A percentile compares a stretch with the other conserved stretches of the same genome.
Conservation (phyloP, 257 asterid genomes). For the Solanum chilense region DNA sequence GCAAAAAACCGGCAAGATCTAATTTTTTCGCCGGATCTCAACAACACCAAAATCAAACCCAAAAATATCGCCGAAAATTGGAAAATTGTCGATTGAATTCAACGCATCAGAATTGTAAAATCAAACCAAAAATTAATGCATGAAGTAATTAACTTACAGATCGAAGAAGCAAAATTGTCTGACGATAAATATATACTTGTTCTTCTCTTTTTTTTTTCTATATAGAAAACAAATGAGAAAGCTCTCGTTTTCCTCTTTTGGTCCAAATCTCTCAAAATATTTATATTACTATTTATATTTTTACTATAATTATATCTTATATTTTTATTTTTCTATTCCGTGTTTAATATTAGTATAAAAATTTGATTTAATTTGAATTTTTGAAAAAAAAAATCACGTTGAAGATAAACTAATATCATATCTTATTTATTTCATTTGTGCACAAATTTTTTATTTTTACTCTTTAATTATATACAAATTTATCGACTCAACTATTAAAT, state of each 20-base stretch:
- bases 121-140: background rate
- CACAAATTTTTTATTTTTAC: rapidly evolving
- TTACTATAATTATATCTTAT: background rate
- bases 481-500: background rate
- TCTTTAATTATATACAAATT: rapidly evolving
- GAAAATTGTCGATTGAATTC: background rate
- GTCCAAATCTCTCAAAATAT: background rate
- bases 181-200: background rate
- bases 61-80: background rate
- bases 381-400: rapidly evolving
- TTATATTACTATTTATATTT: background rate
- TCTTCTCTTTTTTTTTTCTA: background rate
- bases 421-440: background rate
- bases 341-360: background rate
- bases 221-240: background rate
- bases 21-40: background rate
- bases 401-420: background rate
- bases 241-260: background rate
- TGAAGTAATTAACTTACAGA: background rate
- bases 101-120: background rate
- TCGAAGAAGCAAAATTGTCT: background rate
- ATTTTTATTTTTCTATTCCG: background rate
- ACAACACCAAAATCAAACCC: background rate
- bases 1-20: background rate
- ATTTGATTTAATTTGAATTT: rapidly evolving